phyloP scores from a whole-genome alignment of 768 basidiomycete genomes.

The Pisolithus marmoratus region DNA sequence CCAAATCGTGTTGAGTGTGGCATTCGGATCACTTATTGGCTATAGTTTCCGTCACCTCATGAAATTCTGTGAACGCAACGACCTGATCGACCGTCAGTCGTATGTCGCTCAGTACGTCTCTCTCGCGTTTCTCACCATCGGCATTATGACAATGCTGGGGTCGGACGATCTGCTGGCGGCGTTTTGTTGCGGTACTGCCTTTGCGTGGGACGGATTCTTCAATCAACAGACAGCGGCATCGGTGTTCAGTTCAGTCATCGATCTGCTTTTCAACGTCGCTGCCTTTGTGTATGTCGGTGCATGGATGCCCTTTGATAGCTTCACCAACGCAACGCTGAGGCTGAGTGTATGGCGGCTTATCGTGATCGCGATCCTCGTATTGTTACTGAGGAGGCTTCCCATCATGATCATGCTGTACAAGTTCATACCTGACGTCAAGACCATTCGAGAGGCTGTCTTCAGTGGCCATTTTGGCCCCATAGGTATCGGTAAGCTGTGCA shows the following conservation, averaged over 20 bases:
- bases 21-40: constrained; percentile 73
- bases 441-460: constrained; percentile 88
- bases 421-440: constrained; percentile 97
- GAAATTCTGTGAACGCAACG: constrained; percentile 84
- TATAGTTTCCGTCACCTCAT: constrained; percentile 81
- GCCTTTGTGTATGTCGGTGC: constrained; percentile 96
- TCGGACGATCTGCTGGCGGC: constrained; percentile 93
- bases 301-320: constrained; percentile 90
- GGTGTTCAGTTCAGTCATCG: constrained; percentile 93
- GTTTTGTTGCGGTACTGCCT: constrained; percentile 92
- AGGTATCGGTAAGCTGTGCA: constrained; percentile 50
- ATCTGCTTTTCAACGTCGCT: constrained; percentile 92
- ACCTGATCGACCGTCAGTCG: constrained; percentile 89
- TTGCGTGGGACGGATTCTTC: constrained; percentile 96
- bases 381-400: constrained; percentile 80
- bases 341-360: constrained; percentile 81
- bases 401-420: constrained; percentile 77
- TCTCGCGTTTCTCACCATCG: constrained; percentile 78
- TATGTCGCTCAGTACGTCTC: constrained; percentile 91
- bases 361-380: constrained; percentile 75
- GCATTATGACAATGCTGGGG: constrained; percentile 78
- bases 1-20: constrained; percentile 68
- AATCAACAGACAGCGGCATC: constrained; percentile 92
- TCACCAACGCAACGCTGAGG: constrained; percentile 58
- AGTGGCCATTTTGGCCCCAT: constrained; percentile 94